A percentile compares a stretch with the other conserved stretches of the same genome.
phyloP scores from a whole-genome alignment of 257 asterid species.

The Asclepias syriaca region DNA sequence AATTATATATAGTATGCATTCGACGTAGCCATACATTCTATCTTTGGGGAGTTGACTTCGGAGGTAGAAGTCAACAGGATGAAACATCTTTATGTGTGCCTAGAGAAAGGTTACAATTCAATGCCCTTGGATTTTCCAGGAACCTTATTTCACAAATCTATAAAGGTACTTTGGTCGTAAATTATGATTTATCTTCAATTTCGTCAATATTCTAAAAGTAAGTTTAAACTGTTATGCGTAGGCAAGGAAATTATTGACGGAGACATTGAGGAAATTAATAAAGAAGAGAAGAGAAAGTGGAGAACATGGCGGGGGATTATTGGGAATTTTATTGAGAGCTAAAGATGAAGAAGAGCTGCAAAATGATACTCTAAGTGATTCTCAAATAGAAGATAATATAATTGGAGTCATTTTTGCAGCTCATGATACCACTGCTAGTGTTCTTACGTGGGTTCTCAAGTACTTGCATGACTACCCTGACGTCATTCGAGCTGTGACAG shows the following conservation, averaged over 20 bases:
- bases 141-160: constrained; percentile 46
- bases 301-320: constrained; percentile 38
- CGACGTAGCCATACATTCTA: constrained; percentile 63
- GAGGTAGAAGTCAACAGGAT: constrained; percentile 42
- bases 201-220: no score
- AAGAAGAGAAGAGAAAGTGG: constrained; percentile 38
- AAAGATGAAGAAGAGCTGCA: constrained; percentile 21
- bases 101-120: constrained; percentile 72
- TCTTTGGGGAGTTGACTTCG: constrained; percentile 29
- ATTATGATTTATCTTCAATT: no score
- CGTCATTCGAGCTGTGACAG: constrained; percentile 42
- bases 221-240: no score
- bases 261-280: constrained; percentile 36
- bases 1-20: constrained; percentile 56
- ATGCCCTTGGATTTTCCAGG: constrained; percentile 63
- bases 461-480: constrained; percentile 48
- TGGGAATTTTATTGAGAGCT: constrained; percentile 41
- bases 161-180: constrained; percentile 37
- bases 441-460: constrained; percentile 65
- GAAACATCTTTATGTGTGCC: constrained; percentile 30
- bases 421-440: constrained; percentile 70
- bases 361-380: constrained; percentile 30
- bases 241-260: constrained; percentile 53
- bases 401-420: constrained; percentile 75
- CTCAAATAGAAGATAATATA: constrained; percentile 62